These are phyloP conservation scores for Pseudofabraea citricarpa DNA, from an alignment of 2,329 filamentous ascomycete genomes.

Conservation along the genomic window DNA sequence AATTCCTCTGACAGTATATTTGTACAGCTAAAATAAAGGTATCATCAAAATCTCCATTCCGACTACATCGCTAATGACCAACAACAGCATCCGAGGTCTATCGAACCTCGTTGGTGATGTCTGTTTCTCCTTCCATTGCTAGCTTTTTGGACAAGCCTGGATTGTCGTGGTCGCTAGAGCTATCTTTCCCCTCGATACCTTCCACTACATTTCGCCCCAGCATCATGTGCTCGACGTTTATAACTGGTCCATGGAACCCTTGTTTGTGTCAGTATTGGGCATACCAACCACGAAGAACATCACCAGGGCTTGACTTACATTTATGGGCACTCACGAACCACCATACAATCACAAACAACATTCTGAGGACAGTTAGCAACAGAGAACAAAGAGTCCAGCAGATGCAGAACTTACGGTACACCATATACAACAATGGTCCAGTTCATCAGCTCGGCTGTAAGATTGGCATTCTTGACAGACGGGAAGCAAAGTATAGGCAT, in stretches of 20 bases:
- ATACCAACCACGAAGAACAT: too few species aligned
- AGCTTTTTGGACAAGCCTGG: slow-evolving; percentile 11
- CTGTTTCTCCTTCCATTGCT: slow-evolving; percentile 10
- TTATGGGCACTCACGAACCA: slow-evolving; percentile 56
- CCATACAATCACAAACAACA: slow-evolving; percentile 51
- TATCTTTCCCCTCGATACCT: slow-evolving; percentile 13
- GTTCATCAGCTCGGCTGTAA: slow-evolving; percentile 52
- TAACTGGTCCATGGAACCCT: slow-evolving; percentile 63
- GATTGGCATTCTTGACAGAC: slow-evolving; percentile 43
- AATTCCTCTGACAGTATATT: slow-evolving; percentile 3
- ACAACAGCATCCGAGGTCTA: background rate
- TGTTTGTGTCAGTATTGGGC: too few species aligned
- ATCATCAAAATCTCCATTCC: background rate
- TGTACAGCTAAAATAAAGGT: background rate
- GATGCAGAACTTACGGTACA: slow-evolving; percentile 33
- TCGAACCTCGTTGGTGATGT: slow-evolving; percentile 7
- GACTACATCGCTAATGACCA: background rate
- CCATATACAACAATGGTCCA: slow-evolving; percentile 62
- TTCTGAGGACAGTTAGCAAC: slow-evolving; percentile 26
- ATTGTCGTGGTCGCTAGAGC: slow-evolving; percentile 14
- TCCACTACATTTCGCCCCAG: slow-evolving; percentile 20
- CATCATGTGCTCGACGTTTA: slow-evolving; percentile 48
- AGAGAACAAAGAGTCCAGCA: background rate
- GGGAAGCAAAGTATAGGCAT: slow-evolving; percentile 62
- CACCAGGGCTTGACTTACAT: too few species aligned